Base-by-base conservation (phyloP, 768 basidiomycete species). In the Rhizopogon salebrosus region DNA sequence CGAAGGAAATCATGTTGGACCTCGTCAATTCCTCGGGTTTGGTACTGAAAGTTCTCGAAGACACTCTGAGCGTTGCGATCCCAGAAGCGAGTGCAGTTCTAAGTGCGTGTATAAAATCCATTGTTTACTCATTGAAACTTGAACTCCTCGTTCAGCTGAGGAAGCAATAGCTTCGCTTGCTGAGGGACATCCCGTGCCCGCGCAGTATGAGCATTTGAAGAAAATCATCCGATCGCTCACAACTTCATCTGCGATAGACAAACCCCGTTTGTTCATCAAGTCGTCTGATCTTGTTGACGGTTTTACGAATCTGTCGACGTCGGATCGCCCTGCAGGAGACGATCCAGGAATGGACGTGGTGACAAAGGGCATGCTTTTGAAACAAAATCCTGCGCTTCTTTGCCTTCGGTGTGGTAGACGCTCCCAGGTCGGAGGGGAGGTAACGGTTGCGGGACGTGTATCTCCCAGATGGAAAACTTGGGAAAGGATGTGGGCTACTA, bases 281-380 rank as follows among this genome's bases (percentile, higher is more conserved):
- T 77, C 87, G 2, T 70, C 65, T 9, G 86, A 91, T 56, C 76
- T 91, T n/a, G 71, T 87, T 6, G 85, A 88, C 58, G 84, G 83
- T 6, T 65, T 83, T 20, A 64, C 75, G 10, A 76, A 68, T 34
- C 60, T 82, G 35, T 66, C 70, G 1, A 65, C 73, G 6, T 53
- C 73, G 34, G 74, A 70, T 18, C 63, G 58, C 18, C 57, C 65
- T 23, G 71, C 70, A 54, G 68, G 65, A 18, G 75, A 74, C 43
- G 72, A 70, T 20, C 75, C 72, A 51, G 67, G 65, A 29, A 59
- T 59, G 29, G 89, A 92, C 58, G 74, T 90, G 5, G 70, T 92
- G n/a, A 78, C 80, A 11, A 90, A 88, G 64, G 76, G 76, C 0
- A 48, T 71, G 1, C 64, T 88, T 36, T 56, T 70, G 40, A 76